Evolutionary conservation across 2,329 filamentous ascomycete species (phyloP).

Genomic region (Nigrograna mackinnonii): DNA sequence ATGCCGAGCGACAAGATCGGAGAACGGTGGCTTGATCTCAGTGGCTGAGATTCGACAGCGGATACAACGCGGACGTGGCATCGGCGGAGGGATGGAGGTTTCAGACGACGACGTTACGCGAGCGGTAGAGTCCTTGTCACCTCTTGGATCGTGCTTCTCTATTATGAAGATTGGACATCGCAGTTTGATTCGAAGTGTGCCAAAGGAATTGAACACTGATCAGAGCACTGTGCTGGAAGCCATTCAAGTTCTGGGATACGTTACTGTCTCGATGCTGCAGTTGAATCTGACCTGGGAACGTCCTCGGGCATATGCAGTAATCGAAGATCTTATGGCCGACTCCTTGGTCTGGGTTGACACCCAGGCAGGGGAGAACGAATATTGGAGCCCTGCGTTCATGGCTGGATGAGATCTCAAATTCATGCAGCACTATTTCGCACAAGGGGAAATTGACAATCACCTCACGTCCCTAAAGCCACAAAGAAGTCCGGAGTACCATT

Average conservation of each 20-base stretch:
- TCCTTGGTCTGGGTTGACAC: slow-evolving; percentile 94
- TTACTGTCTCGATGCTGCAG: slow-evolving; percentile 86
- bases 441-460: too few relatives aligned
- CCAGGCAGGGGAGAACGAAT: slow-evolving; percentile 85
- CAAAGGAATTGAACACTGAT: slow-evolving; percentile 92
- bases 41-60: slow-evolving; percentile 78
- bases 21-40: slow-evolving; percentile 91
- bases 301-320: slow-evolving; percentile 81
- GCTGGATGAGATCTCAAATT: too few relatives aligned
- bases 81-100: slow-evolving; percentile 73
- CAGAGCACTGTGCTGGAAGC: slow-evolving; percentile 92
- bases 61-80: slow-evolving; percentile 74
- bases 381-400: slow-evolving; percentile 86
- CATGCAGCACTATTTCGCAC: too few relatives aligned
- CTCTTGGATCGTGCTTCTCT: slow-evolving; percentile 85
- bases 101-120: slow-evolving; percentile 92
- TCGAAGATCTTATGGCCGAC: slow-evolving; percentile 86
- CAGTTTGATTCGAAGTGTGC: slow-evolving; percentile 87
- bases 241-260: slow-evolving; percentile 85
- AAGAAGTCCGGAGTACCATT: too few relatives aligned
- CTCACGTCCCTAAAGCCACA: too few relatives aligned
- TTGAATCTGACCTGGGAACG: slow-evolving; percentile 84
- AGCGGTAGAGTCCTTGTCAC: slow-evolving; percentile 83
- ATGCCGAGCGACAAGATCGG: slow-evolving; percentile 79
- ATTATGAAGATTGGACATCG: slow-evolving; percentile 82